Percentiles rank a stretch among this genome's conserved stretches.
phyloP scores from a whole-genome alignment of 345 rosid species.

The Cardamine resedifolia region DNA sequence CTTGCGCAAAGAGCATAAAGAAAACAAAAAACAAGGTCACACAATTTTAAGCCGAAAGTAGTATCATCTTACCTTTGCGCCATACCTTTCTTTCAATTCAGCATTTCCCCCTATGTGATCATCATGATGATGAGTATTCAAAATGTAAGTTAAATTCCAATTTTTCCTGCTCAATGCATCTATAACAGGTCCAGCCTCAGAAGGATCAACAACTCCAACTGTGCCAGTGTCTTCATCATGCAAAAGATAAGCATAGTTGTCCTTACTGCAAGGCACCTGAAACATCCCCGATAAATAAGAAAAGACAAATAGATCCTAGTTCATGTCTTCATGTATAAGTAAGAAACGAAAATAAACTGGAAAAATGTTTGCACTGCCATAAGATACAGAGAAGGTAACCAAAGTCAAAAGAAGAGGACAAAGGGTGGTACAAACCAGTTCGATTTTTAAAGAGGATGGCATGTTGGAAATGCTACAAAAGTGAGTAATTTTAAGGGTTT shows the following conservation, averaged over 20 bases:
- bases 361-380: background rate
- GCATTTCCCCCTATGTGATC: conserved; percentile 90
- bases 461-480: conserved; percentile 83
- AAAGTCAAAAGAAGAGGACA: background rate
- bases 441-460: conserved; percentile 83
- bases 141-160: conserved; percentile 81
- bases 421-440: conserved; percentile 56
- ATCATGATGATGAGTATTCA: conserved; percentile 94
- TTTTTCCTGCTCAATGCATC: conserved; percentile 81
- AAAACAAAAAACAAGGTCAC: background rate
- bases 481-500: conserved; percentile 77
- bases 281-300: conserved; percentile 20
- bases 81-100: conserved; percentile 93
- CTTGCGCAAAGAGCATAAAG: background rate
- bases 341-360: background rate
- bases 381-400: background rate
- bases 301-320: background rate
- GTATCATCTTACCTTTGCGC: conserved; percentile 83
- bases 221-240: conserved; percentile 96
- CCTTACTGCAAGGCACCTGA: conserved; percentile 90
- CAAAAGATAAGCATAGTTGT: conserved; percentile 90
- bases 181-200: conserved; percentile 83
- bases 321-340: background rate
- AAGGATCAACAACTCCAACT: conserved; percentile 98
- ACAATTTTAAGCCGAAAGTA: background rate